Evolutionary conservation across 106 monocot species (phyloP).

Genomic region (Gastrodia elata): DNA sequence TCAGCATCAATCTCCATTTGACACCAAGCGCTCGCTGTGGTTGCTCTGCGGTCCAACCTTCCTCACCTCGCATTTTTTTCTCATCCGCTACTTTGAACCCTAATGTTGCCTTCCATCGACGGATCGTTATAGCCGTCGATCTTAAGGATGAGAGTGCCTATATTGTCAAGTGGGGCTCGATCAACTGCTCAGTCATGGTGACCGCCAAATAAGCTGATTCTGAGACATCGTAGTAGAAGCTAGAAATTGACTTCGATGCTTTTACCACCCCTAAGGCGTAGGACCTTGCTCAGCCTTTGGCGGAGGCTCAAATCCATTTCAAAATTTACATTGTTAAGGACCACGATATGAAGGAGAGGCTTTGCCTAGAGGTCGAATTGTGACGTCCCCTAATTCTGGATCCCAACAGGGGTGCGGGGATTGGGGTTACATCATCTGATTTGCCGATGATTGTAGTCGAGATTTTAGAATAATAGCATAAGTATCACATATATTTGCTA

Average conservation of each 20-base stretch:
- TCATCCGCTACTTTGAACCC: constrained; percentile 20
- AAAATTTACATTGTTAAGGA: constrained; percentile 67
- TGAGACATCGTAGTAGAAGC: constrained; percentile 43
- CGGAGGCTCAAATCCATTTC: constrained; percentile 40
- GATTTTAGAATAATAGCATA: too few relatives aligned
- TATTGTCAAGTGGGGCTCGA: constrained; percentile 51
- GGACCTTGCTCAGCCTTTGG: constrained; percentile 39
- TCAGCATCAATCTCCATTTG: background rate
- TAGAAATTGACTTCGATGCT: constrained; percentile 50
- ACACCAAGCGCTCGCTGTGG: background rate
- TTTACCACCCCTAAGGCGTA: constrained; percentile 49
- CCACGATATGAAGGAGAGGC: constrained; percentile 70
- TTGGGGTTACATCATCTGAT: too few relatives aligned
- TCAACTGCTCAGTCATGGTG: constrained; percentile 15
- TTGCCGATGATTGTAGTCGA: too few relatives aligned
- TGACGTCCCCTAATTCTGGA: too few relatives aligned
- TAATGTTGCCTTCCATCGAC: constrained; percentile 26
- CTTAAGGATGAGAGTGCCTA: constrained; percentile 46
- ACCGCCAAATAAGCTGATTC: background rate
- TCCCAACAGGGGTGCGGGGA: too few relatives aligned
- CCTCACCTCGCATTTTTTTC: constrained; percentile 27
- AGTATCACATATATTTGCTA: too few relatives aligned
- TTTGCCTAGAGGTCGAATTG: constrained; percentile 58
- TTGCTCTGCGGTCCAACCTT: background rate
- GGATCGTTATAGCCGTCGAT: constrained; percentile 57